Evolutionary conservation across 805 yeast species (phyloP).

Genomic region (Maudiozyma bulderi): DNA sequence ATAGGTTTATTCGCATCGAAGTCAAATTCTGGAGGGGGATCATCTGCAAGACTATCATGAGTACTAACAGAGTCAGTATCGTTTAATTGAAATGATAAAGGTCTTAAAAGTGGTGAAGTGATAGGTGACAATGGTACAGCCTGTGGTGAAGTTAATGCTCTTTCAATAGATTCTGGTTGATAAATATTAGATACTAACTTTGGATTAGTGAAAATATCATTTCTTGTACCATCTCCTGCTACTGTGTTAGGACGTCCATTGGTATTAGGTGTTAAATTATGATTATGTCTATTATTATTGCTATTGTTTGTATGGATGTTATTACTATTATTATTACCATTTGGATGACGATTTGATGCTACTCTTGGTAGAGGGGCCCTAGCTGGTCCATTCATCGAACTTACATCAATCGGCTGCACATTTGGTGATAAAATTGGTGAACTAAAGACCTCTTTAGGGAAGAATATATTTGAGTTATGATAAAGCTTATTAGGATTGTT

Average conservation of each 20-base stretch:
- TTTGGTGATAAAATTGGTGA: slow-evolving; percentile 47
- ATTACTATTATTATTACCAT: not conserved
- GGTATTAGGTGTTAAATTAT: not conserved
- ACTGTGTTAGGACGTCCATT: not conserved
- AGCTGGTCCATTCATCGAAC: slow-evolving; percentile 6
- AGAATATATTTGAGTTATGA: slow-evolving; percentile 33
- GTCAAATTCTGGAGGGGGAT: slow-evolving; percentile 15
- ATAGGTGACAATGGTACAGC: slow-evolving; percentile 52
- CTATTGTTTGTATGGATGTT: not conserved
- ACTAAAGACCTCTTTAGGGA: slow-evolving; percentile 30
- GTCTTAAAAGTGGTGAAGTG: slow-evolving; percentile 38
- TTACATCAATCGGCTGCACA: slow-evolving; percentile 10
- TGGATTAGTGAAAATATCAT: slow-evolving; percentile 19
- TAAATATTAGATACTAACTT: slow-evolving; percentile 40
- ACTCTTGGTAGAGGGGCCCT: slow-evolving; percentile 6
- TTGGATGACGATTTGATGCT: not conserved
- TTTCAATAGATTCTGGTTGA: slow-evolving; percentile 41
- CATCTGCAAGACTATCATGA: not conserved
- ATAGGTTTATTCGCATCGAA: slow-evolving; percentile 5
- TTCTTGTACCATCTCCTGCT: not conserved
- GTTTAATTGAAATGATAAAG: slow-evolving; percentile 30
- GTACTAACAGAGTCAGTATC: slow-evolving; percentile 2
- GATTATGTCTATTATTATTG: not conserved
- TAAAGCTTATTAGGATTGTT: slow-evolving; percentile 4
- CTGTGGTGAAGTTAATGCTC: slow-evolving; percentile 50